Evolutionary conservation across 345 rosid species (phyloP), one percentile per base, ranked within the genome.

Genomic region (Eucalyptus albens): DNA sequence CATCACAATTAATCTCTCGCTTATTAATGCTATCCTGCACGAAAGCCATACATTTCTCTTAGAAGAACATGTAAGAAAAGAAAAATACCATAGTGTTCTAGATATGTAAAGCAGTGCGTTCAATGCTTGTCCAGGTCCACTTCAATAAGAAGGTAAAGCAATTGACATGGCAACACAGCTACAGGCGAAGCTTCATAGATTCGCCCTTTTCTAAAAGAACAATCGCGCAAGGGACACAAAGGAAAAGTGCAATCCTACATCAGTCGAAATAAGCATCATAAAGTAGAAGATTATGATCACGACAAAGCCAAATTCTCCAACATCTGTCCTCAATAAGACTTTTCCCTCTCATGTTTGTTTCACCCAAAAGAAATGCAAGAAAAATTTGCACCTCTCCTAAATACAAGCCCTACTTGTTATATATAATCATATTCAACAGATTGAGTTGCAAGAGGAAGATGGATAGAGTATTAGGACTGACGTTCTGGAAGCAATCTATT

Each of bases 1-100:
- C 96, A 88, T 97, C 98, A 89, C 98, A 97, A 11, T 92, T 17
- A 85, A 97, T 96, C 94, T 97, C 96, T 93, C 60, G 94, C 92
- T 91, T 96, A 88, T 97, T 91, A 14, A 89, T 50, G 44, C 97
- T 97, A 91, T 97, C 95, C 99, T 97, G 96, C 94, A 92, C 29
- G 15, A 91, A 88, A 92, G 27, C n/a, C 81, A 83, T 45, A 21
- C 29, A 77, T 77, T 24, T 40, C 85, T 40, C 47, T 77, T 77
- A 77, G 85, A 72, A 72, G 27, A 77, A 77, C 29, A 77, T 77
- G 47, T 37, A 6, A 77, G 29, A 40, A 77, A 40, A 40, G 29
- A 21, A 40, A 77, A 77, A 77, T 6, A 21, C 29, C 85, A 77
- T 24, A 6, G 29, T 6, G 45, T 77, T 77, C 12, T 40, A 6